A percentile compares a stretch with the other conserved stretches of the same genome.
Evolutionary conservation across 2,329 filamentous ascomycete genomes (phyloP).

Genomic region (Metarhizium robertsii): DNA sequence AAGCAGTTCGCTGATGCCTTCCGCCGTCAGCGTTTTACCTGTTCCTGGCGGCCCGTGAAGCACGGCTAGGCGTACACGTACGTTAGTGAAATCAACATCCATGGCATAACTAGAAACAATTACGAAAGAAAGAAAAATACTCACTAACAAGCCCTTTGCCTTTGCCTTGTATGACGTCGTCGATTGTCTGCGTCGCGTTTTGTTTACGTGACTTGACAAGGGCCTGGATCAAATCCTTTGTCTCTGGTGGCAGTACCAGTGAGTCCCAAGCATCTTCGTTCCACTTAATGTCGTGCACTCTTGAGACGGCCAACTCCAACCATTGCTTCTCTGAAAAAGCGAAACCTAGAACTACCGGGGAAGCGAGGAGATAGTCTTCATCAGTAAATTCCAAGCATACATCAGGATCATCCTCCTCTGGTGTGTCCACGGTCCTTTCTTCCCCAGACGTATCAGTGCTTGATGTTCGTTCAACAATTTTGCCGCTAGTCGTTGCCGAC

Average conservation of each 20-base stretch:
- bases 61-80: slow-evolving; percentile 36
- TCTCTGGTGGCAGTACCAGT: slow-evolving; percentile 58
- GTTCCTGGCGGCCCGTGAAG: slow-evolving; percentile 81
- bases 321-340: slow-evolving; percentile 82
- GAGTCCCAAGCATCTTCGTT: slow-evolving; percentile 76
- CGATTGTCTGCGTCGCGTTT: slow-evolving; percentile 70
- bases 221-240: slow-evolving; percentile 59
- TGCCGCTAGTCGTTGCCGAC: slow-evolving; percentile 25
- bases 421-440: slow-evolving; percentile 4
- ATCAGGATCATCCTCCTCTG: slow-evolving; percentile 10
- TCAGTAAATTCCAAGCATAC: slow-evolving; percentile 54
- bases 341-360: slow-evolving; percentile 78
- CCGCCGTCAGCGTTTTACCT: slow-evolving; percentile 81
- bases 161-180: slow-evolving; percentile 76
- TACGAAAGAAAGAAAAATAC: slow-evolving; percentile 12
- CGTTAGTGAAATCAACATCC: slow-evolving; percentile 9
- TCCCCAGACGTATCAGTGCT: background rate
- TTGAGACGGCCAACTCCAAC: slow-evolving; percentile 78
- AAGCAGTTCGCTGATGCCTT: slow-evolving; percentile 76
- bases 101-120: background rate
- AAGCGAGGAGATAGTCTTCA: slow-evolving; percentile 76
- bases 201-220: slow-evolving; percentile 80
- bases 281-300: slow-evolving; percentile 73
- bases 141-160: slow-evolving; percentile 69
- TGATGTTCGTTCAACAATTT: slow-evolving; percentile 4